phyloP scores from a whole-genome alignment of 2,329 filamentous ascomycete species.

The Rachicladosporium sp. region DNA sequence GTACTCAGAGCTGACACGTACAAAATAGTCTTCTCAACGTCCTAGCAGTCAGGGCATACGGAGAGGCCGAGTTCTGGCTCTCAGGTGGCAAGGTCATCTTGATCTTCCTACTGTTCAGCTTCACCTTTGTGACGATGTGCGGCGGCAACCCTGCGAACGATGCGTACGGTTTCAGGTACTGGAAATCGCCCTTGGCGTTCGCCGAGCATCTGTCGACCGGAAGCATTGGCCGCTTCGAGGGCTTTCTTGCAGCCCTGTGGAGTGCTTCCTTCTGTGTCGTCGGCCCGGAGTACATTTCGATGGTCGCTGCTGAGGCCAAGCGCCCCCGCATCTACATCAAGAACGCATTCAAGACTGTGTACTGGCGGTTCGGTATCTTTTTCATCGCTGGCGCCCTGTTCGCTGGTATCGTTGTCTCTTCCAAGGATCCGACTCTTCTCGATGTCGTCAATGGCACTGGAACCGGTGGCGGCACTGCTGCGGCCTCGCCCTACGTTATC shows the following conservation, averaged over 20 bases:
- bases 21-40: conserved; percentile 28
- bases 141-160: conserved; percentile 24
- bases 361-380: conserved; percentile 34
- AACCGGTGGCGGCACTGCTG: conserved; percentile 16
- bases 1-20: neutral
- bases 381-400: conserved; percentile 35
- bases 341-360: conserved; percentile 36
- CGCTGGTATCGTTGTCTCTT: conserved; percentile 29
- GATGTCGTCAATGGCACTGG: conserved; percentile 13
- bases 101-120: conserved; percentile 33
- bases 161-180: conserved; percentile 32
- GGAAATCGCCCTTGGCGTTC: conserved; percentile 26
- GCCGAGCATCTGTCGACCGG: conserved; percentile 18
- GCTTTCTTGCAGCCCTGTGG: conserved; percentile 24
- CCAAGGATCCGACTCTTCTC: conserved; percentile 17
- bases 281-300: conserved; percentile 37
- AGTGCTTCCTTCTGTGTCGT: conserved; percentile 21
- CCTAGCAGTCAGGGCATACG: conserved; percentile 34
- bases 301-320: conserved; percentile 36
- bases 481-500: conserved; percentile 25
- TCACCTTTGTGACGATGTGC: conserved; percentile 25
- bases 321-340: conserved; percentile 34
- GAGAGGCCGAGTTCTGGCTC: conserved; percentile 39
- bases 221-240: conserved; percentile 21
- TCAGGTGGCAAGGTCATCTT: conserved; percentile 37